These are phyloP conservation scores for Gremmenia infestans DNA, from an alignment of 2,329 filamentous ascomycete genomes.

Conservation along the genomic window DNA sequence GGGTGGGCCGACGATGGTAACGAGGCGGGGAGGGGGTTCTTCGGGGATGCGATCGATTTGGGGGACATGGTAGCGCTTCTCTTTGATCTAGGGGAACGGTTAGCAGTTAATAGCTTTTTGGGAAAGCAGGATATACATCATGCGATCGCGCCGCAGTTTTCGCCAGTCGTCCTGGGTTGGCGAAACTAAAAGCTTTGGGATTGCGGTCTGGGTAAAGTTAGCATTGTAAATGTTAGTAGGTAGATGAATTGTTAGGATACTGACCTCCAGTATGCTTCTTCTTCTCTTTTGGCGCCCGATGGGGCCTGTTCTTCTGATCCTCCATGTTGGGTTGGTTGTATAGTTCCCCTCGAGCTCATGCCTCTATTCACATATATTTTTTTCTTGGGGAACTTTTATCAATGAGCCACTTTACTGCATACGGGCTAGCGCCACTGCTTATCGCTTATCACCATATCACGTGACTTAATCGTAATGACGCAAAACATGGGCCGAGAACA, in stretches of 20 bases:
- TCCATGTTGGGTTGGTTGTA: slow-evolving; percentile 53
- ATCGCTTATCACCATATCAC: not conserved
- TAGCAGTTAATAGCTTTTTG: slow-evolving; percentile 1
- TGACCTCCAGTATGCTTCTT: slow-evolving; percentile 65
- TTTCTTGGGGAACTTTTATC: slow-evolving; percentile 2
- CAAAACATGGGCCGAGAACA: too few species aligned
- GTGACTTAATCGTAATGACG: not conserved
- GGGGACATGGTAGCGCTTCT: slow-evolving; percentile 93
- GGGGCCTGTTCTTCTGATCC: slow-evolving; percentile 77
- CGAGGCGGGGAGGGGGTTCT: slow-evolving; percentile 88
- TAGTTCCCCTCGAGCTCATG: not conserved
- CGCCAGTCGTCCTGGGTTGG: slow-evolving; percentile 33
- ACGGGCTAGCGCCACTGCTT: not conserved
- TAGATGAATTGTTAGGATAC: slow-evolving; percentile 13
- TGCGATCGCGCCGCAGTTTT: slow-evolving; percentile 45
- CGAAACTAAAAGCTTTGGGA: slow-evolving; percentile 34
- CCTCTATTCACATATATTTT: not conserved
- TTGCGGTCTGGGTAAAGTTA: slow-evolving; percentile 27
- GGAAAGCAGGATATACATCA: slow-evolving; percentile 38
- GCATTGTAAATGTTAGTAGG: not conserved
- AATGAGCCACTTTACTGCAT: not conserved
- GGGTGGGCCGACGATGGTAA: slow-evolving; percentile 89
- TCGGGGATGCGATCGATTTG: slow-evolving; percentile 94
- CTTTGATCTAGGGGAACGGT: slow-evolving; percentile 64
- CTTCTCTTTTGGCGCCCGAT: slow-evolving; percentile 85